These are phyloP conservation scores for Aspergillus incahuasiensis DNA, from an alignment of 495 filamentous ascomycete genomes.

Conservation along the genomic window DNA sequence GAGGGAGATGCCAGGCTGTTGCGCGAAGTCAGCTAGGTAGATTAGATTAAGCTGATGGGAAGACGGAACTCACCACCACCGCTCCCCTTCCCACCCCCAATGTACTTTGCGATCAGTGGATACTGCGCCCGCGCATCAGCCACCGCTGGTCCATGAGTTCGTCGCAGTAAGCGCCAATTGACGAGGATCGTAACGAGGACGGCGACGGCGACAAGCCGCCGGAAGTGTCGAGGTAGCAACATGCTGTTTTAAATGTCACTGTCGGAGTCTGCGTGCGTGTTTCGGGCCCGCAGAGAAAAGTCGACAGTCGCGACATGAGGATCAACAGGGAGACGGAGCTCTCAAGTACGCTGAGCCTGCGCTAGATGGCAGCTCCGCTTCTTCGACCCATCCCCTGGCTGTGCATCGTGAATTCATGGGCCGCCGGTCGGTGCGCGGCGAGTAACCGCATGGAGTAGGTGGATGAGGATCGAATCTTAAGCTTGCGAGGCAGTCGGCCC, in stretches of 20 bases:
- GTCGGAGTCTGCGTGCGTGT: neutral
- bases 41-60: neutral
- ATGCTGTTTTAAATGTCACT: too few relatives aligned
- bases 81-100: neutral
- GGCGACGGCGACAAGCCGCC: neutral
- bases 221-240: neutral
- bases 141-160: neutral
- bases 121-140: neutral
- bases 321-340: neutral
- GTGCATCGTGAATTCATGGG: neutral
- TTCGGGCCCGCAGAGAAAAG: neutral
- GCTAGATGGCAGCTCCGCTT: neutral
- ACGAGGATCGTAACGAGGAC: neutral
- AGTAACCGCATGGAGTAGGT: neutral
- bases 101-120: neutral
- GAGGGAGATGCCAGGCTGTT: conserved; percentile 18
- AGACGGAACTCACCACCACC: neutral
- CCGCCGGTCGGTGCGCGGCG: too few relatives aligned
- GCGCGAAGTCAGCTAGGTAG: neutral
- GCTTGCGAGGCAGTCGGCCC: neutral
- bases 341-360: neutral
- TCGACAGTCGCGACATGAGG: neutral
- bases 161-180: neutral
- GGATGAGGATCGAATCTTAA: neutral
- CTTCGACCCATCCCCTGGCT: neutral